Base-by-base conservation (phyloP, 2,329 filamentous ascomycete genomes). In the Colletotrichum australisinense region DNA sequence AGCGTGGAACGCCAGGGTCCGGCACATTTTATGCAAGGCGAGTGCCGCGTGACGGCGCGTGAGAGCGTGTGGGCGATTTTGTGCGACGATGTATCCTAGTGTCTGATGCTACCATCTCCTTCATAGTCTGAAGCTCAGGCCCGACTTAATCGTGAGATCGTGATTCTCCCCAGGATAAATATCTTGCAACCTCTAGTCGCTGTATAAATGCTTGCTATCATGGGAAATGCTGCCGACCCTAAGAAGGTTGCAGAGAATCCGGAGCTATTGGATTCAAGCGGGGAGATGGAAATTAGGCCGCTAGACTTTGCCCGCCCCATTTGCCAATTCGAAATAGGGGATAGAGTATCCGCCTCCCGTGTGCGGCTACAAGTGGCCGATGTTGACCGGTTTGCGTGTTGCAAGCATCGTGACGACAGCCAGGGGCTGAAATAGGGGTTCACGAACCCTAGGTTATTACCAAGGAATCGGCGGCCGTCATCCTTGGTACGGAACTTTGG, bases 341-440 rank as follows among this genome's bases (percentile, higher is more conserved):
- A 56, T 22, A 46, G 49, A 63, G 35, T 42, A 42, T 42, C 35
- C 35, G 35, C 16, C 35, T 42, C 35, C 35, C 35, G 35, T 16
- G 35, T 19, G 24, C 35, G 46, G 46, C 30, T 22, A 42, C n/a
- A 35, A 64, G 52, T 11, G 14, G 59, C 28, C 35, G 24, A 9
- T 9, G 32, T 26, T 63, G 26, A 58, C 24, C 49, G 19, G 11
- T 53, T 42, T 38, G 46, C n/a, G 24, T 42, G 38, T 30, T 52
- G 24, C 49, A 60, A 35, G 49, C 46, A 65, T 70, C 53, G 35
- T 49, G 32, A 26, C 67, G 35, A 26, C 59, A 56, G 30, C 58
- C 60, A 65, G 63, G 70, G 60, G 70, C 55, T 14, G 35, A 32
- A 73, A 73, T 65, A 73, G 70, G 70, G 70, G 60, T 70, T 70